phyloP scores from a whole-genome alignment of 177 flowering plant genomes.

The Vitis hybrid region DNA sequence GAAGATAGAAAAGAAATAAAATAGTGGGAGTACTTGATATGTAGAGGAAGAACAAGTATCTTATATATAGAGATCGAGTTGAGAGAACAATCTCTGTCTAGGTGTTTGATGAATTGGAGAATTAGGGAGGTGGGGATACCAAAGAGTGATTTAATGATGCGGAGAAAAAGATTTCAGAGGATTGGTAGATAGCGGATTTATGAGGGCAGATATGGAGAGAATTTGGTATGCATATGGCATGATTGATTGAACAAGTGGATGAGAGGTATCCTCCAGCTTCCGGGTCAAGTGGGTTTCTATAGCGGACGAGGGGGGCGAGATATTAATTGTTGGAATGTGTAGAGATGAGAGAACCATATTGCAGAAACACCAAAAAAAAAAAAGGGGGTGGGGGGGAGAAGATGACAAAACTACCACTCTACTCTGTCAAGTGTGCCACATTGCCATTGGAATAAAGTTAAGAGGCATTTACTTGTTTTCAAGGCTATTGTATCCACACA shows the following conservation, averaged over 20 bases:
- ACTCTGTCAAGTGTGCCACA: too few species aligned
- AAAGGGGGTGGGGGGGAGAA: too few species aligned
- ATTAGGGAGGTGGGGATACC: neutral
- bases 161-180: constrained; percentile 13
- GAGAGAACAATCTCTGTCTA: too few species aligned
- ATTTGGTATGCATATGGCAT: constrained; percentile 13
- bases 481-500: too few species aligned
- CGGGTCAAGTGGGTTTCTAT: constrained; percentile 22
- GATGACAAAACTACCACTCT: too few species aligned
- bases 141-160: constrained; percentile 15
- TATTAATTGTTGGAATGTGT: constrained; percentile 34
- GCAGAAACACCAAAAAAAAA: too few species aligned
- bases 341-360: neutral
- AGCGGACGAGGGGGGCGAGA: constrained; percentile 57
- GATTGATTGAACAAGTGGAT: constrained; percentile 62
- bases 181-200: constrained; percentile 11
- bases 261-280: constrained; percentile 23
- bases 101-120: neutral
- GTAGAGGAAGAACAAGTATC: too few species aligned
- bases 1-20: neutral
- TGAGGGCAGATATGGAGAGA: constrained; percentile 12
- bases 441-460: too few species aligned
- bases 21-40: neutral
- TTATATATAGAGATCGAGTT: too few species aligned
- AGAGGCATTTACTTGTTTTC: too few species aligned